A percentile compares a stretch with the other conserved stretches of the same genome.
These are phyloP conservation scores for Hyphopichia buzzinii DNA, from an alignment of 1,139 yeast species.

Conservation along the genomic window DNA sequence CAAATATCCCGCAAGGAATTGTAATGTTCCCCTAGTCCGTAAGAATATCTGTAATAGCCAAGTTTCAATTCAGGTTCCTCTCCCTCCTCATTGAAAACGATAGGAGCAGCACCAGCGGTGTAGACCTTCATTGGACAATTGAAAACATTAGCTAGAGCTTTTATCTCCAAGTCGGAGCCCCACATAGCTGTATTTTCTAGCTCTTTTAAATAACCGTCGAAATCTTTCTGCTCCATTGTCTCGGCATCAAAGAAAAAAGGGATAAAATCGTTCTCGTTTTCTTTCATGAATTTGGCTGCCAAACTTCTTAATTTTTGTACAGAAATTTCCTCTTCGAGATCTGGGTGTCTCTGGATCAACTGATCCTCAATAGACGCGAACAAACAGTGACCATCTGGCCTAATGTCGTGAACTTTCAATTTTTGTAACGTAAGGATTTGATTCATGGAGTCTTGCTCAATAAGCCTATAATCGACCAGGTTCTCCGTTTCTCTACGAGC, in stretches of 20 bases:
- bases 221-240: conserved; percentile 58
- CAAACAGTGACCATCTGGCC: conserved; percentile 93
- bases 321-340: conserved; percentile 19
- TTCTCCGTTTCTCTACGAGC: conserved; percentile 70
- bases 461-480: conserved; percentile 64
- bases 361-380: conserved; percentile 87
- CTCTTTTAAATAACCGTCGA: conserved; percentile 68
- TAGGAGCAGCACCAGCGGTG: conserved; percentile 71
- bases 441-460: conserved; percentile 67
- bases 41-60: conserved; percentile 82
- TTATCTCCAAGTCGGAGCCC: conserved; percentile 94
- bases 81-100: conserved; percentile 56
- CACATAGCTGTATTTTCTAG: conserved; percentile 78
- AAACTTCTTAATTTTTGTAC: conserved; percentile 56
- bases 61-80: conserved; percentile 54
- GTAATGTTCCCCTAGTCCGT: conserved; percentile 93
- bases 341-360: conserved; percentile 48
- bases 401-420: conserved; percentile 60
- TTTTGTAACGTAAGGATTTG: conserved; percentile 47
- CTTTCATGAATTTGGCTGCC: conserved; percentile 67
- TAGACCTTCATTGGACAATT: conserved; percentile 72
- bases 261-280: conserved; percentile 63
- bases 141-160: conserved; percentile 70
- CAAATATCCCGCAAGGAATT: conserved; percentile 67
- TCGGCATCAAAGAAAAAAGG: conserved; percentile 84